Base-by-base conservation (phyloP, 108 stramenopile species). In the Epipyxis sp. region DNA sequence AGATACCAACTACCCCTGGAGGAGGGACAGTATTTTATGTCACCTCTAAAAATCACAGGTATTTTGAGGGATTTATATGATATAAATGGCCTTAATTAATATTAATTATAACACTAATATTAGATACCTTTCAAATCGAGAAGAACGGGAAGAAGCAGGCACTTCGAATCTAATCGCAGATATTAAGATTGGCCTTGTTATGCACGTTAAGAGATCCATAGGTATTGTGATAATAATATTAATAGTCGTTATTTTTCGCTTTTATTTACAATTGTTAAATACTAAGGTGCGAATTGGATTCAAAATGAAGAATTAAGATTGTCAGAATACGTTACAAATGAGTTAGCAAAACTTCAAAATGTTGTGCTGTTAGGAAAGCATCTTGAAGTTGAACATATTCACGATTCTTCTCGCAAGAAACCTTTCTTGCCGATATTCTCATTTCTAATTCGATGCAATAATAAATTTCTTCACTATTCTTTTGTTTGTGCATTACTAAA, bases 1-100 rank as follows among this genome's bases (percentile, higher is more conserved):
- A 93, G 42, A 90, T 42, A 1, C 40, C 93, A 0, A 50, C 13
- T 50, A 45, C 69, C 1, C 42, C 85, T 32, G 84, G 87, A 27
- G 93, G 93, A 3, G 98, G 98, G 40, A 98, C 97, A 0, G 97
- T 98, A 6, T 96, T 96, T 81, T 98, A 95, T 82, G 96, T 98
- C 50, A 94, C 94, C 13, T 76, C 91, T 57, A 68, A 83, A 58
- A 86, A 90, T 74, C 98, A 97, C 83, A 88, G 94, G 41, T n/a
- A n/a, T n/a, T n/a, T n/a, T n/a, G n/a, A n/a, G n/a, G n/a, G n/a
- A n/a, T n/a, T n/a, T n/a, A n/a, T n/a, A n/a, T n/a, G n/a, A n/a
- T n/a, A n/a, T n/a, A n/a, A n/a, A n/a, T n/a, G n/a, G n/a, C n/a
- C n/a, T n/a, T n/a, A n/a, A n/a, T n/a, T n/a, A n/a, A n/a, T n/a